A percentile compares a stretch with the other conserved stretches of the same genome.
These are phyloP conservation scores for Fusarium drepaniforme DNA, from an alignment of 2,329 filamentous ascomycete genomes.

Conservation along the genomic window DNA sequence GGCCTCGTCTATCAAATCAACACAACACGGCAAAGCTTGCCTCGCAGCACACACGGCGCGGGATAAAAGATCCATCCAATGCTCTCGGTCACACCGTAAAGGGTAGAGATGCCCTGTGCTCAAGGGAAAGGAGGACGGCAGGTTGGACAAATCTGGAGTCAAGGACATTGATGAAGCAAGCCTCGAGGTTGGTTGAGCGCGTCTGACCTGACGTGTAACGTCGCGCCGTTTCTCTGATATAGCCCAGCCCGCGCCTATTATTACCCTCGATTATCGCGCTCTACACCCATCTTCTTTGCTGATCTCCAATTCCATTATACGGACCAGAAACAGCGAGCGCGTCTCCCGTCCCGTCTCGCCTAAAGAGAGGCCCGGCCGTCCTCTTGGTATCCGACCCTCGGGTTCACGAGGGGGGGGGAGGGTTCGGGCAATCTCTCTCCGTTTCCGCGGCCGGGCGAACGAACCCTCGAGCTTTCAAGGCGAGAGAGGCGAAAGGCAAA, in stretches of 20 bases:
- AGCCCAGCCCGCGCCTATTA: conserved; percentile 8
- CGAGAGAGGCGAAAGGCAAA: not conserved
- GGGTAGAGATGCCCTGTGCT: conserved; percentile 5
- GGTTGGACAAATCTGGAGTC: not conserved
- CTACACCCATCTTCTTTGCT: conserved; percentile 14
- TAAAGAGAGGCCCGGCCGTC: conserved; percentile 2
- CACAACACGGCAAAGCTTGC: conserved; percentile 15
- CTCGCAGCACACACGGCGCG: conserved; percentile 3
- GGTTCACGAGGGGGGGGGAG: not conserved
- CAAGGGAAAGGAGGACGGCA: not conserved
- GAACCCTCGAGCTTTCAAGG: not conserved
- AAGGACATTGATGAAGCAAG: not conserved
- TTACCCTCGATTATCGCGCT: not conserved
- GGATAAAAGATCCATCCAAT: conserved; percentile 9
- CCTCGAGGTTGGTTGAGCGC: conserved; percentile 11
- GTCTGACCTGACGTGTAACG: conserved; percentile 25
- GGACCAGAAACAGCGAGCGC: not conserved
- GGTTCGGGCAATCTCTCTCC: not conserved
- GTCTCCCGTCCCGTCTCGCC: conserved; percentile 24
- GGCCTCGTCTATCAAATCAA: conserved; percentile 14
- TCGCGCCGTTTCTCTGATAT: conserved; percentile 15
- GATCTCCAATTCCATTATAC: conserved; percentile 11
- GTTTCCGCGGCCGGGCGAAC: not conserved
- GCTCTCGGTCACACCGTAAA: conserved; percentile 21
- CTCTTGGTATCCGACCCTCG: conserved; percentile 11